Conservation (phyloP, 768 basidiomycete species). For the Lactarius deliciosus region DNA sequence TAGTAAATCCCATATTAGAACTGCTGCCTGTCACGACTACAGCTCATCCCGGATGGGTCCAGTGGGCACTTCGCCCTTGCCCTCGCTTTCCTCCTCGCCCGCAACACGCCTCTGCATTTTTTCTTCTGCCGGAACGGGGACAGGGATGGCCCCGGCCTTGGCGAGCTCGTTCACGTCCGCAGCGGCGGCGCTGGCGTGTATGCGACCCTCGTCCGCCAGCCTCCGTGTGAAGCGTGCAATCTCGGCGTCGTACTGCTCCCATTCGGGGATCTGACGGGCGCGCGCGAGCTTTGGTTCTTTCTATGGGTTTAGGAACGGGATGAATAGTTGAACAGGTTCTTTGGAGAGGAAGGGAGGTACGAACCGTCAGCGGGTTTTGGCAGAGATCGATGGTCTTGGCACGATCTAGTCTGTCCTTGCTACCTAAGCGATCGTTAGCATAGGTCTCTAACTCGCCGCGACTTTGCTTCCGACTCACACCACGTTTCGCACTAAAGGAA, state of each 20-base stretch:
- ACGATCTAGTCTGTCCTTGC: conserved; percentile 75
- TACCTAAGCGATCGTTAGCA: conserved; percentile 45
- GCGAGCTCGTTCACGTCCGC: conserved; percentile 72
- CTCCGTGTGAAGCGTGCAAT: conserved; percentile 79
- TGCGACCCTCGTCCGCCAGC: conserved; percentile 67
- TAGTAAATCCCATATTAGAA: not conserved
- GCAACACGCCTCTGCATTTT: not conserved
- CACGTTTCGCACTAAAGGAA: conserved; percentile 86
- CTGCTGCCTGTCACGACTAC: not conserved
- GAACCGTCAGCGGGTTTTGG: conserved; percentile 91
- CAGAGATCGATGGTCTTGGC: conserved; percentile 94
- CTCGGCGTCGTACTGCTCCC: conserved; percentile 92
- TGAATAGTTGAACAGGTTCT: not conserved
- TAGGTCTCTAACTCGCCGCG: conserved; percentile 3
- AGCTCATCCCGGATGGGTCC: conserved; percentile 20
- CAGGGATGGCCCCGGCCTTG: conserved; percentile 40
- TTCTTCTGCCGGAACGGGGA: not conserved
- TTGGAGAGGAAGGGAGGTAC: conserved; percentile 31
- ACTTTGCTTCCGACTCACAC: conserved; percentile 57
- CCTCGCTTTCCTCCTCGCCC: not conserved
- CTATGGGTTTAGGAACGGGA: conserved; percentile 41
- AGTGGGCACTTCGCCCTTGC: not conserved
- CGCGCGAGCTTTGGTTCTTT: conserved; percentile 96
- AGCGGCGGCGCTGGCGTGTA: conserved; percentile 63
- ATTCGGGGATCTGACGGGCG: conserved; percentile 94